Base-by-base conservation (phyloP, 2,329 filamentous ascomycete genomes). In the Harringtonia lauricola region DNA sequence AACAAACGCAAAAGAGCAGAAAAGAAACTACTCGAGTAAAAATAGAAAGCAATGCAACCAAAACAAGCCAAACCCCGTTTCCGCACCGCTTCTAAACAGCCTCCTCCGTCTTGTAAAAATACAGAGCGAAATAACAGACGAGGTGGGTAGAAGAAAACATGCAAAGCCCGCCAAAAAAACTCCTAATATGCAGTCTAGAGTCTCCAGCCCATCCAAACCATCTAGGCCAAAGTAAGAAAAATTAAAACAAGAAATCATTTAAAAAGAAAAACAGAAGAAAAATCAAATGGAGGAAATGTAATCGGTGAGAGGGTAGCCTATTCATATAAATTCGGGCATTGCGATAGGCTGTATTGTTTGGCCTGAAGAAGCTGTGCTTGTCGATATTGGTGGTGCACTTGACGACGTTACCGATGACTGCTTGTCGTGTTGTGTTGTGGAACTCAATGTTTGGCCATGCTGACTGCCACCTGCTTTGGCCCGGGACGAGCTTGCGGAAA, bases 311-410 rank as follows among this genome's bases (percentile, higher is more conserved):
- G 8, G 5, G 4, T 9, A 8, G 3, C 17, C 37, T 15, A 4
- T 7, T 28, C 21, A 44, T 36, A 60, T 61, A 46, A 47, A 47
- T 41, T 48, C 13, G 47, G 43, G 19, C 30, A 39, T 35, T 35
- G 26, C 15, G 6, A 17, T 44, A 29, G 38, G 6, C 15, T 21
- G 42, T n/a, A 37, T 22, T 8, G 26, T 13, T 19, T 45, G 43
- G 18, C 22, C 18, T 14, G 34, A n/a, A 8, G 29, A 26, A 17
- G n/a, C 29, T 3, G 28, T 38, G 29, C 26, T 38, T 15, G 28
- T 15, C 7, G 40, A 17, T 18, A 39, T 34, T 5, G 44, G 30
- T 15, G 39, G 39, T 10, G 39, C 18, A 29, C 18, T 14, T 39
- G 29, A 13, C 14, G 22, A 22, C 17, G 18, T 19, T 36, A 34